Conservation (phyloP, 208 protist species). For the Acanthamoeba pearcei region DNA sequence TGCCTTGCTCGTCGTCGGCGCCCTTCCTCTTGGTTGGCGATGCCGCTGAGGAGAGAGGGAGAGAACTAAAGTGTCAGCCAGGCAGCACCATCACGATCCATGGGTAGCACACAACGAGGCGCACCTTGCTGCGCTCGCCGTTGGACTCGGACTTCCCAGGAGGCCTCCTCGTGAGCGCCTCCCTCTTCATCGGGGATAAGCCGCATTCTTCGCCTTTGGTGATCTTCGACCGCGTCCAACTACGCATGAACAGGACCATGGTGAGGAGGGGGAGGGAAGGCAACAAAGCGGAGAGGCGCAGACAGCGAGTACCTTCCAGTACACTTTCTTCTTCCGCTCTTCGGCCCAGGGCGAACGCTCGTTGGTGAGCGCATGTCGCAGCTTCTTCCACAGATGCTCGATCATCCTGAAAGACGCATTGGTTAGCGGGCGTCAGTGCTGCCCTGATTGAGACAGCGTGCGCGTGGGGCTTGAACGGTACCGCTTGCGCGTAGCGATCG, state of each 20-base stretch:
- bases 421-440: neutral
- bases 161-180: slow-evolving; percentile 10
- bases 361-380: slow-evolving; percentile 15
- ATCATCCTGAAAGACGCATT: neutral
- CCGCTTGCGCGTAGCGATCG: neutral
- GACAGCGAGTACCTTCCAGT: slow-evolving; percentile 36
- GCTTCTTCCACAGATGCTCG: slow-evolving; percentile 60
- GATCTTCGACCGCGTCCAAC: slow-evolving; percentile 52
- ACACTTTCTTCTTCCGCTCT: neutral
- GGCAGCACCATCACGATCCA: neutral
- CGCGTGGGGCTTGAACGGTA: neutral
- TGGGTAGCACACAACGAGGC: neutral
- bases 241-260: neutral
- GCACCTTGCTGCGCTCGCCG: neutral
- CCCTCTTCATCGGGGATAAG: slow-evolving; percentile 3
- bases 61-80: neutral
- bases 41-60: neutral
- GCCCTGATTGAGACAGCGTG: neutral
- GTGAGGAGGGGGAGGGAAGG: too few relatives aligned
- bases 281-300: too few relatives aligned
- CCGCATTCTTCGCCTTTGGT: neutral
- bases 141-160: slow-evolving; percentile 10
- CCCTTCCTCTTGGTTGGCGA: neutral
- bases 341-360: slow-evolving; percentile 64
- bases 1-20: neutral